Percentiles rank a stretch among this genome's conserved stretches.
Conservation (phyloP, 495 filamentous ascomycete species). For the Annulohypoxylon nitens region DNA sequence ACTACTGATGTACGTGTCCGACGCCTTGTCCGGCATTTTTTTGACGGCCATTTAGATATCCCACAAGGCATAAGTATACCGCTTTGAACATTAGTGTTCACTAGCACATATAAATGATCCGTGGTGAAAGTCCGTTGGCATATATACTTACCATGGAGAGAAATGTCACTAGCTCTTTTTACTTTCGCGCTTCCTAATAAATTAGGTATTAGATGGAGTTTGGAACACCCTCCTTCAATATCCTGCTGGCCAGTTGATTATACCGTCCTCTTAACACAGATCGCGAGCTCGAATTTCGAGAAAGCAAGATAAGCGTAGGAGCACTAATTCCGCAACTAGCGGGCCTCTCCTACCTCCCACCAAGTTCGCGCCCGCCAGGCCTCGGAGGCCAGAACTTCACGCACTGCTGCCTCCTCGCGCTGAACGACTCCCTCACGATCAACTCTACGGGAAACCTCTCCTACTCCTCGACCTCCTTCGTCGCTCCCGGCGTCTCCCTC, state of each 20-base stretch:
- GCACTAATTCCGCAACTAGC: slow-evolving; percentile 47
- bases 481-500: slow-evolving; percentile 38
- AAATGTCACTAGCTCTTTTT: not conserved
- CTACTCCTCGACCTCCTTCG: slow-evolving; percentile 42
- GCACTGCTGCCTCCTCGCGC: slow-evolving; percentile 48
- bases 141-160: not conserved
- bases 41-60: slow-evolving; percentile 5
- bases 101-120: no score
- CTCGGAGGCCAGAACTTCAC: slow-evolving; percentile 50
- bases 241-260: not conserved
- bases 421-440: slow-evolving; percentile 43
- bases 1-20: slow-evolving; percentile 9
- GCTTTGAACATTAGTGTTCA: slow-evolving; percentile 11
- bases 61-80: slow-evolving; percentile 12
- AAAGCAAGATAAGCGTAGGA: slow-evolving; percentile 36
- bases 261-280: not conserved
- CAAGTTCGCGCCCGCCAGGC: slow-evolving; percentile 17
- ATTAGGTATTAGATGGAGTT: not conserved
- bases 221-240: not conserved
- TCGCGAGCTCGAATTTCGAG: not conserved
- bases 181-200: not conserved
- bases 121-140: not conserved
- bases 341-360: slow-evolving; percentile 34
- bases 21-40: not conserved
- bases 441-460: slow-evolving; percentile 38